Conservation (phyloP, 352 stramenopile species). For the Phytophthora uliginosa region DNA sequence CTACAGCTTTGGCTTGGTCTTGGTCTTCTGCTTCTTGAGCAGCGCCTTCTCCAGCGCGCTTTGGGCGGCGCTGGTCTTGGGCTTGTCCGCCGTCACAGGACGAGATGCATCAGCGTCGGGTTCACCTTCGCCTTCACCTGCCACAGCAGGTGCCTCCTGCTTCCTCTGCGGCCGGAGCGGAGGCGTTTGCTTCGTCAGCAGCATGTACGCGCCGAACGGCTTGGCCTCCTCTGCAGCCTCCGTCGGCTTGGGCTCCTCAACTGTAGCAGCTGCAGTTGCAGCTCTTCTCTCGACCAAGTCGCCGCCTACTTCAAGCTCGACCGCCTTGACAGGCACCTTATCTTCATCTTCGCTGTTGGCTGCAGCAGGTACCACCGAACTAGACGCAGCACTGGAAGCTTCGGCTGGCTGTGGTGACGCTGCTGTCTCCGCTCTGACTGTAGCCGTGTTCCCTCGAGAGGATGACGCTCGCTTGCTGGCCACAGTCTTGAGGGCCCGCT, state of each 20-base stretch:
- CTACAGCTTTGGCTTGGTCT: slow-evolving; percentile 23
- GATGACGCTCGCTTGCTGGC: slow-evolving; percentile 2
- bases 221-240: slow-evolving; percentile 16
- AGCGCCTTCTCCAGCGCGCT: slow-evolving; percentile 36
- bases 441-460: slow-evolving; percentile 6
- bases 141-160: background rate
- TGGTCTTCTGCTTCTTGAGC: slow-evolving; percentile 30
- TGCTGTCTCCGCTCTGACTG: background rate
- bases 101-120: background rate
- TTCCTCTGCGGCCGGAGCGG: slow-evolving; percentile 11
- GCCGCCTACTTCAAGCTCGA: slow-evolving; percentile 1
- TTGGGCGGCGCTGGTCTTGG: slow-evolving; percentile 17
- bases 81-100: slow-evolving; percentile 13
- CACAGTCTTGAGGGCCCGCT: slow-evolving; percentile 27
- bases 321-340: slow-evolving; percentile 8
- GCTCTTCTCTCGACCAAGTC: slow-evolving; percentile 14
- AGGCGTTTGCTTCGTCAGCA: slow-evolving; percentile 37
- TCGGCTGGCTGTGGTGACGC: background rate
- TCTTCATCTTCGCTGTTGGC: background rate
- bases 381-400: background rate
- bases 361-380: background rate
- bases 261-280: background rate
- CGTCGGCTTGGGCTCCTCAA: slow-evolving; percentile 3
- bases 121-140: background rate
- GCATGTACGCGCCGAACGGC: slow-evolving; percentile 35